phyloP scores from a whole-genome alignment of 2,329 filamentous ascomycete genomes.

The Pseudogymnoascus sp. region DNA sequence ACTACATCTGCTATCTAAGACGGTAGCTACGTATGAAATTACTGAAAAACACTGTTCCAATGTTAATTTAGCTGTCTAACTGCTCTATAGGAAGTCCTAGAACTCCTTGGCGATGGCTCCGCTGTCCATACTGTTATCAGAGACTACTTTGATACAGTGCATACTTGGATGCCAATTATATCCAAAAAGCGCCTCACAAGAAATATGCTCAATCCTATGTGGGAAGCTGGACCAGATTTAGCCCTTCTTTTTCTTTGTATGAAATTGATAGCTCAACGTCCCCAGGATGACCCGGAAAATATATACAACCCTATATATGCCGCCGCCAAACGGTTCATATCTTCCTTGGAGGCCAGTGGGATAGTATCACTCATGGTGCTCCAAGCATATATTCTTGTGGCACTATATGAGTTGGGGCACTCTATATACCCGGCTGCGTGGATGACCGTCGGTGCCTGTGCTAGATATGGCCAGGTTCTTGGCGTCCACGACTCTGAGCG shows the following conservation, averaged over 20 bases:
- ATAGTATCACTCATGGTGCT: constrained; percentile 38
- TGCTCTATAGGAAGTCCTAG: constrained; percentile 33
- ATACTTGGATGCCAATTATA: constrained; percentile 44
- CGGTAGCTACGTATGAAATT: not conserved
- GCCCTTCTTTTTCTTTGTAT: constrained; percentile 44
- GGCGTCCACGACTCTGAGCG: constrained; percentile 36
- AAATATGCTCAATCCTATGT: constrained; percentile 36
- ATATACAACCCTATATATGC: constrained; percentile 37
- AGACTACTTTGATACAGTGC: constrained; percentile 40
- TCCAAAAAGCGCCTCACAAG: constrained; percentile 39
- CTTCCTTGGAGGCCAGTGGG: constrained; percentile 38
- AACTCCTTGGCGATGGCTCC: constrained; percentile 35
- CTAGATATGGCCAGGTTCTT: constrained; percentile 41
- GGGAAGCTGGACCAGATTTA: constrained; percentile 41
- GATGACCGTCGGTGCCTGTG: constrained; percentile 41
- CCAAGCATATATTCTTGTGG: constrained; percentile 41
- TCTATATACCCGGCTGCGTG: constrained; percentile 46
- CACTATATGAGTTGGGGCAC: constrained; percentile 44
- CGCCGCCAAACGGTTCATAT: constrained; percentile 39
- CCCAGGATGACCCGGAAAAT: constrained; percentile 32
- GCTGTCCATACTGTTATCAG: constrained; percentile 35
- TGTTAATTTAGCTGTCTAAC: not conserved
- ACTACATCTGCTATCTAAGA: not conserved
- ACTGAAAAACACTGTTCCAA: not conserved
- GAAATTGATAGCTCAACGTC: constrained; percentile 38